Evolutionary conservation across 371 early-diverging fungal genomes (phyloP).

Genomic region (Globomyces sp.): DNA sequence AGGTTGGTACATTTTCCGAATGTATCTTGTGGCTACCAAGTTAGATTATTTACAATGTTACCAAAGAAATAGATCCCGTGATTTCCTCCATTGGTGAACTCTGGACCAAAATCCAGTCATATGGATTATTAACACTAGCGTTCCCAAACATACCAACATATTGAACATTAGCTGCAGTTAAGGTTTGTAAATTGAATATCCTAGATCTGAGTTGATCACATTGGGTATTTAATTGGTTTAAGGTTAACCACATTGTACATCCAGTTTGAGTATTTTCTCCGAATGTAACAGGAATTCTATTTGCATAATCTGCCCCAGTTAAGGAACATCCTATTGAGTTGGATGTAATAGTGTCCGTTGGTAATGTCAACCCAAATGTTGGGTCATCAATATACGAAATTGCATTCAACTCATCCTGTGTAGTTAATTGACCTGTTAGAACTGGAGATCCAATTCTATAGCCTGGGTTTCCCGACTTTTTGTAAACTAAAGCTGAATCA

Average conservation of each 20-base stretch:
- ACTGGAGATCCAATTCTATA: constrained; percentile 31
- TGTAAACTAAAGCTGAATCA: neutral
- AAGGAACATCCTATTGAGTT: constrained; percentile 1
- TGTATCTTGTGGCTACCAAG: constrained; percentile 4
- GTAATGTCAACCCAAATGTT: constrained; percentile 23
- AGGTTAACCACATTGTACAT: constrained; percentile 33
- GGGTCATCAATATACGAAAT: constrained; percentile 26
- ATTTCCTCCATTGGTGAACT: neutral
- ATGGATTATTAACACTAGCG: constrained; percentile 24
- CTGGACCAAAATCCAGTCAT: constrained; percentile 33
- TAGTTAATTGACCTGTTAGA: constrained; percentile 22
- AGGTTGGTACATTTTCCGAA: constrained; percentile 32
- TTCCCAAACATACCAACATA: constrained; percentile 39
- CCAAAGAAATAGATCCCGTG: constrained; percentile 7
- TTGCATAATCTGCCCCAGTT: neutral
- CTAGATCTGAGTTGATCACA: constrained; percentile 18
- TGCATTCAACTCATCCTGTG: constrained; percentile 13
- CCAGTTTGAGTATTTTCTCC: constrained; percentile 31
- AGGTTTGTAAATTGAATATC: constrained; percentile 24
- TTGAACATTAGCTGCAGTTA: constrained; percentile 19
- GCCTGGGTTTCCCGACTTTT: constrained; percentile 37
- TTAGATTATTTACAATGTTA: neutral
- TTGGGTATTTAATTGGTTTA: constrained; percentile 11
- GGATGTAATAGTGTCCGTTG: constrained; percentile 15
- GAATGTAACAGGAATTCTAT: constrained; percentile 28